Conservation (phyloP, 208 protist genomes). For the Trypanosomatidae sp. region DNA sequence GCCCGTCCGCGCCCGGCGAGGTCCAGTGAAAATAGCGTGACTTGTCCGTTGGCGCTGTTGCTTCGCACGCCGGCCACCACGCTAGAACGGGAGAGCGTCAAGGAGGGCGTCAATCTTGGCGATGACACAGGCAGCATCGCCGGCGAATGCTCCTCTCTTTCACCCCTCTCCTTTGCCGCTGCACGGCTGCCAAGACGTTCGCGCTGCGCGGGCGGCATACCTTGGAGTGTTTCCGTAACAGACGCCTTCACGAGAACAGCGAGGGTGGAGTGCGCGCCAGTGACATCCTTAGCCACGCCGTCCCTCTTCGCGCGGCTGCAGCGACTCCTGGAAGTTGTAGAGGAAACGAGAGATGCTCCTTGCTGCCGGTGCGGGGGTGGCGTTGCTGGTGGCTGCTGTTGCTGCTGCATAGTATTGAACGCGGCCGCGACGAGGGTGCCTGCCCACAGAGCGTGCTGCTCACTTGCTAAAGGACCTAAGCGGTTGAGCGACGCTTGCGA, state of each 20-base stretch:
- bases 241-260: constrained; percentile 16
- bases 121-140: not conserved
- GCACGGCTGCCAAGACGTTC: constrained; percentile 19
- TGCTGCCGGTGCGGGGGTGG: not conserved
- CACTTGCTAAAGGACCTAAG: constrained; percentile 10
- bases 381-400: constrained; percentile 3
- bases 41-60: not conserved
- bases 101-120: not conserved
- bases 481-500: not conserved
- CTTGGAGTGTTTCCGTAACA: constrained; percentile 15
- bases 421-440: constrained; percentile 23
- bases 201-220: constrained; percentile 19
- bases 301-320: not conserved
- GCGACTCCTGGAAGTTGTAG: not conserved
- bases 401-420: not conserved
- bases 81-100: not conserved
- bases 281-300: not conserved
- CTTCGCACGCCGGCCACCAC: not conserved
- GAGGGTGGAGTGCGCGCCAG: constrained; percentile 1
- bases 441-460: constrained; percentile 24
- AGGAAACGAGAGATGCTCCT: not conserved
- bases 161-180: constrained; percentile 11
- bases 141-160: constrained; percentile 5
- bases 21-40: not conserved
- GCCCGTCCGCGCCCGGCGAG: not conserved